These are phyloP conservation scores for Zasmidium angulare DNA, from an alignment of 2,329 filamentous ascomycete genomes.

Conservation along the genomic window DNA sequence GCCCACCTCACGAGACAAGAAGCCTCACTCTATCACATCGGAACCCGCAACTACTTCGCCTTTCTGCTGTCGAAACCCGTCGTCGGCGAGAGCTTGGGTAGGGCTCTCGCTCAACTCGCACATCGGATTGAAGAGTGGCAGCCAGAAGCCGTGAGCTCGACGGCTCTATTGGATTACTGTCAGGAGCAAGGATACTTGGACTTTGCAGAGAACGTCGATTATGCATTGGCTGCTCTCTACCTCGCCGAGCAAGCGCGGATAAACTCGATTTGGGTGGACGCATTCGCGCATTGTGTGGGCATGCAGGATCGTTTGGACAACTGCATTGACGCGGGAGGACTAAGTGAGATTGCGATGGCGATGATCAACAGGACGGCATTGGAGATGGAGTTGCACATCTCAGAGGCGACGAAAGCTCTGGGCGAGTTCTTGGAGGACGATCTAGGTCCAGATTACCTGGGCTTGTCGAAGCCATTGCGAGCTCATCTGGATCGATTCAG, in stretches of 20 bases:
- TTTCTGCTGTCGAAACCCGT: conserved; percentile 66
- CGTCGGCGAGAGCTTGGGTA: conserved; percentile 66
- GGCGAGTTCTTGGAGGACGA: conserved; percentile 70
- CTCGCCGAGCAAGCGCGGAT: conserved; percentile 67
- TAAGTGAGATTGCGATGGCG: conserved; percentile 55
- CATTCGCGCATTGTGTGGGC: conserved; percentile 75
- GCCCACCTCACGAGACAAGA: conserved; percentile 53
- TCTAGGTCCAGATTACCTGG: conserved; percentile 65
- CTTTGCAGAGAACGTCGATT: conserved; percentile 63
- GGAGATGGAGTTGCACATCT: conserved; percentile 66
- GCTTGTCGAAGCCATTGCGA: conserved; percentile 59
- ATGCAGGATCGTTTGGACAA: conserved; percentile 64
- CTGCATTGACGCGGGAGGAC: conserved; percentile 62
- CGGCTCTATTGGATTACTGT: conserved; percentile 60
- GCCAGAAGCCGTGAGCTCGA: conserved; percentile 35
- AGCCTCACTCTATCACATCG: conserved; percentile 63
- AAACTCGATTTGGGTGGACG: conserved; percentile 66
- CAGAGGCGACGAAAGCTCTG: conserved; percentile 58
- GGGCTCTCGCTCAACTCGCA: conserved; percentile 63
- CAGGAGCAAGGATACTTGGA: conserved; percentile 69
- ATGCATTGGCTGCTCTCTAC: conserved; percentile 66
- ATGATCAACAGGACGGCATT: conserved; percentile 62
- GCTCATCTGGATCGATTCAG: conserved; percentile 73
- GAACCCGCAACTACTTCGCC: conserved; percentile 74
- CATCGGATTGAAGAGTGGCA: conserved; percentile 56